Evolutionary conservation across 495 filamentous ascomycete genomes (phyloP), one percentile per base, ranked within the genome.

Genomic region (Cenococcum geophilum): DNA sequence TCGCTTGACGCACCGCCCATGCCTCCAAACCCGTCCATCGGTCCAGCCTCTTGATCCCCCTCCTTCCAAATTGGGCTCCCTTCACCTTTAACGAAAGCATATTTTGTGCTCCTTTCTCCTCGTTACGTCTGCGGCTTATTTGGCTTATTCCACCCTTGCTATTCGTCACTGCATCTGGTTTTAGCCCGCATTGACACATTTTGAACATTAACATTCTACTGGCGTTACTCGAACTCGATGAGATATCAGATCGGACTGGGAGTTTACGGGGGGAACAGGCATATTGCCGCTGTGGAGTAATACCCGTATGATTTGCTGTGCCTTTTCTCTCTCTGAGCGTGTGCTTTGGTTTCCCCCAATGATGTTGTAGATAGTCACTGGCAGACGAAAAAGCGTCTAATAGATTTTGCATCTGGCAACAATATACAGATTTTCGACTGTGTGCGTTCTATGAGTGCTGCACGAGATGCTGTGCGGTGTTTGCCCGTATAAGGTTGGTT

Each of bases 271-370:
- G 8, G 45, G 5, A 9, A 9, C 21, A 9, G 49, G 49, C 49
- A 52, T 52, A 25, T 52, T 25, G 18, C 5, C 18, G 49, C 49
- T 16, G 49, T 52, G 49, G 49, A 52, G 49, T 52, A 52, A 52
- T 52, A 52, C 49, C 49, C 49, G 49, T 52, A 25, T 51, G 18
- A 22, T 51, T 51, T 52, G 18, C 45, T 49, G 27, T 32, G 27
- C 27, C 6, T 32, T 32, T 32, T 32, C 27, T 32, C 27, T 6
- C 3, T 32, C 3, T 32, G 27, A 32, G 27, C 40, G 3, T 10
- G 12, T 45, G 40, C 12, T 16, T 45, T 45, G 40, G 18, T 16
- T 18, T 45, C 18, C 14, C 14, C 14, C 18, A 10, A 14, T 14
- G 40, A 4, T 45, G 11, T 45, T 45, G 40, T 45, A 45, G 40